Conservation (phyloP, 441 rosid genomes). For the Geranium incanum region DNA sequence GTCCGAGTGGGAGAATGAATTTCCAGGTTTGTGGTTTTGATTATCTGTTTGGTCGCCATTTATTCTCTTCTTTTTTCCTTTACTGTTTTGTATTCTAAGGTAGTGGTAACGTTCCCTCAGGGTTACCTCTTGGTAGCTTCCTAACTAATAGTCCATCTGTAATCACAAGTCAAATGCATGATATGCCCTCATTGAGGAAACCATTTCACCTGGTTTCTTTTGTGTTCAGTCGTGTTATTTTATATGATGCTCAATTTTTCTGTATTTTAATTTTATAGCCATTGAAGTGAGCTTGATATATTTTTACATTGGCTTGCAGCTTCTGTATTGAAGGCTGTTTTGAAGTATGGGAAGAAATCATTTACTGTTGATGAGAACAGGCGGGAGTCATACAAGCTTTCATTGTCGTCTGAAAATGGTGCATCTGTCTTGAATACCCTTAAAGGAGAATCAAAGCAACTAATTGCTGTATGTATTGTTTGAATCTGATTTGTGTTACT, state of each 20-base stretch:
- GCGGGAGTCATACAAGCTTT: constrained; percentile 53
- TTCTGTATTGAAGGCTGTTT: constrained; percentile 64
- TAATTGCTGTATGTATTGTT: constrained; percentile 46
- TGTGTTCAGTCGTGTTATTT: background rate
- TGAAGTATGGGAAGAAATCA: constrained; percentile 65
- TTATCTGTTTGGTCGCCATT: background rate
- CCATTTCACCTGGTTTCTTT: background rate
- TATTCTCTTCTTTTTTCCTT: background rate
- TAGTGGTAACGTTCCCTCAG: background rate
- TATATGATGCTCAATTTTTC: background rate
- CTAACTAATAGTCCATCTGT: background rate
- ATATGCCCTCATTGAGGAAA: background rate
- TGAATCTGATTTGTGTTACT: background rate
- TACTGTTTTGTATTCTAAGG: background rate
- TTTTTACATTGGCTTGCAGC: constrained; percentile 37
- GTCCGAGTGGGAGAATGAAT: constrained; percentile 72
- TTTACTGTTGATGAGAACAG: constrained; percentile 57
- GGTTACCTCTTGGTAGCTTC: background rate
- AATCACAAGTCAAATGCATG: background rate
- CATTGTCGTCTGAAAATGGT: constrained; percentile 32
- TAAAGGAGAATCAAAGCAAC: constrained; percentile 55
- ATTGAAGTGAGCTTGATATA: constrained; percentile 4
- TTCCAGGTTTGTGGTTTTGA: constrained; percentile 45
- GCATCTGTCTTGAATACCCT: constrained; percentile 34
- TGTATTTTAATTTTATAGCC: constrained; percentile 5